A percentile compares a stretch with the other conserved stretches of the same genome.
phyloP scores from a whole-genome alignment of 2,329 filamentous ascomycete species.

The Ophiostoma angusticollis region DNA sequence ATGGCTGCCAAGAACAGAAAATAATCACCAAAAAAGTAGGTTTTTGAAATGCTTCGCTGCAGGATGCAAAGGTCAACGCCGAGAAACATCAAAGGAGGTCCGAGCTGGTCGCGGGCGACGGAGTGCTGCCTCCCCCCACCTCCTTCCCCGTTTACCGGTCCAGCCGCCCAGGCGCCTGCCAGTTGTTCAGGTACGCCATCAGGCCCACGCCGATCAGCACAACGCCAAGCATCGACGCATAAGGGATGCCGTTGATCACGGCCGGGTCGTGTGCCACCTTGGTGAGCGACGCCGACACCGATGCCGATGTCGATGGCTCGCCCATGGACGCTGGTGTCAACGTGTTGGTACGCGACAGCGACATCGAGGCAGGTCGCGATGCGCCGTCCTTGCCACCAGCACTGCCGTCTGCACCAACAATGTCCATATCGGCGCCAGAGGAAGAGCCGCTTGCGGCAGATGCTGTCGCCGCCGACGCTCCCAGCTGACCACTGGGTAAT shows the following conservation, averaged over 20 bases:
- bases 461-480: no score
- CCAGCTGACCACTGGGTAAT: no score
- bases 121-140: no score
- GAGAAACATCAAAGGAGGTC: no score
- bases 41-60: no score
- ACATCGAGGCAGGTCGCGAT: constrained; percentile 19
- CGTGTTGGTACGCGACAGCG: constrained; percentile 35
- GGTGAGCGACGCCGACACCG: constrained; percentile 18
- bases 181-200: constrained; percentile 79
- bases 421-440: constrained; percentile 2
- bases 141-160: no score
- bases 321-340: constrained; percentile 29
- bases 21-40: no score
- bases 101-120: no score
- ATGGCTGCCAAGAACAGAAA: no score
- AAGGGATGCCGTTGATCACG: constrained; percentile 50
- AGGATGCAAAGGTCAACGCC: no score
- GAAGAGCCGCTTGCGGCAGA: no score
- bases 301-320: neutral
- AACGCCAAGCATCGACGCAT: constrained; percentile 71
- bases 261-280: constrained; percentile 30
- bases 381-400: constrained; percentile 22
- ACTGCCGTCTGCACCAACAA: neutral
- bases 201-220: constrained; percentile 69
- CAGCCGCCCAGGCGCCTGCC: constrained; percentile 41